Conservation (phyloP, 2,329 filamentous ascomycete species). For the Didymella pinodella region DNA sequence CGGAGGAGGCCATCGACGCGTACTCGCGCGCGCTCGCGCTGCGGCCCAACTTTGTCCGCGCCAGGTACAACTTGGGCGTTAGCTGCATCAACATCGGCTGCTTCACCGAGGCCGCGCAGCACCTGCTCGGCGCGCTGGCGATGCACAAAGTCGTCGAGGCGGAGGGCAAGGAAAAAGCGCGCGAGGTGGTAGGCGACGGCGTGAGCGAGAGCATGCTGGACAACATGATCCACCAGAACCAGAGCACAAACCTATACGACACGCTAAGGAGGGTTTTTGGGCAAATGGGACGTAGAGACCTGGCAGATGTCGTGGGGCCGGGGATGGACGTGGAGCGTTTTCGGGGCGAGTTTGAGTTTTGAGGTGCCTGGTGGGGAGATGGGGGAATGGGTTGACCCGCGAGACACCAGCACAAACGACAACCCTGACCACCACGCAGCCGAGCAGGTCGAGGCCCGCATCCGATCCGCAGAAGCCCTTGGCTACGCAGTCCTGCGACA, state of each 20-base stretch:
- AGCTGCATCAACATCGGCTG: constrained; percentile 98
- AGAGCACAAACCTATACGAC: constrained; percentile 96
- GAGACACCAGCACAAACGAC: neutral
- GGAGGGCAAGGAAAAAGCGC: constrained; percentile 81
- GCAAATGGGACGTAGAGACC: constrained; percentile 88
- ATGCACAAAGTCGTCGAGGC: constrained; percentile 96
- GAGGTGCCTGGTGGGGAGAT: constrained; percentile 20
- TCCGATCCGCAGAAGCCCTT: too few species aligned
- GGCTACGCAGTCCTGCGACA: too few species aligned
- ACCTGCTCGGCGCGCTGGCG: constrained; percentile 86
- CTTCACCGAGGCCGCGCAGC: constrained; percentile 89
- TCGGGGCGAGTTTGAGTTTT: constrained; percentile 90
- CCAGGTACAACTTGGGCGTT: constrained; percentile 95
- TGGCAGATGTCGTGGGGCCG: constrained; percentile 84
- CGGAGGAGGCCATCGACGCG: constrained; percentile 94
- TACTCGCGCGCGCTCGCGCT: constrained; percentile 92
- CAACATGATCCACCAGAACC: constrained; percentile 90
- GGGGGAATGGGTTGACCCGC: constrained; percentile 8
- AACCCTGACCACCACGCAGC: neutral
- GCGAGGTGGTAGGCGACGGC: constrained; percentile 73
- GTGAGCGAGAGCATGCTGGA: constrained; percentile 78
- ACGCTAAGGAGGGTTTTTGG: constrained; percentile 94
- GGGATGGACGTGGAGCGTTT: constrained; percentile 93
- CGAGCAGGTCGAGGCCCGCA: neutral
- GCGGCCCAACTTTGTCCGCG: constrained; percentile 95